A percentile compares a stretch with the other conserved stretches of the same genome.
phyloP scores from a whole-genome alignment of 1,139 yeast genomes.

The Blastobotrys persicus region DNA sequence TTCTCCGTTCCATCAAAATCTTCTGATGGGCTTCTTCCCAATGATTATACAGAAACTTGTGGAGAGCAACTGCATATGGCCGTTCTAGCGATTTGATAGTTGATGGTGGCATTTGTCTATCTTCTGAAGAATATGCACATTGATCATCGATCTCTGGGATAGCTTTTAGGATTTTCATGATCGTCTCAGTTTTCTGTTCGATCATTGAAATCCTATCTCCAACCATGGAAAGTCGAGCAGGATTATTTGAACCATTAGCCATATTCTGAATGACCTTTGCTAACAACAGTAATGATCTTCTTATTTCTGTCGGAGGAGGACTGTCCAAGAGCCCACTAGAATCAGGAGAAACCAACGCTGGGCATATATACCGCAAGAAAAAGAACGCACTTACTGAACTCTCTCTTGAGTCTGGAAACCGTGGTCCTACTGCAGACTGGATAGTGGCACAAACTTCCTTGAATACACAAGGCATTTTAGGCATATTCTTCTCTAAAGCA shows the following conservation, averaged over 20 bases:
- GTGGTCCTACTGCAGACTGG: slow-evolving; percentile 51
- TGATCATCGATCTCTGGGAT: slow-evolving; percentile 6
- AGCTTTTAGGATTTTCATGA: slow-evolving; percentile 12
- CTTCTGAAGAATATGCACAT: slow-evolving; percentile 1
- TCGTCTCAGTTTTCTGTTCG: slow-evolving; percentile 26
- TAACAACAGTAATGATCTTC: slow-evolving; percentile 66
- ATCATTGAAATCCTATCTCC: slow-evolving; percentile 36
- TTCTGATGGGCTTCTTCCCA: slow-evolving; percentile 48
- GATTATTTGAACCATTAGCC: slow-evolving; percentile 69
- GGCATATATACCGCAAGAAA: slow-evolving; percentile 76
- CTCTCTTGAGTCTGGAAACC: slow-evolving; percentile 54
- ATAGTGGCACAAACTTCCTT: slow-evolving; percentile 63
- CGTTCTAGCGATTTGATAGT: slow-evolving; percentile 15
- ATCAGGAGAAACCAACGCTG: slow-evolving; percentile 83
- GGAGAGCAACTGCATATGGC: slow-evolving; percentile 40
- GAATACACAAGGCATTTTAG: slow-evolving; percentile 59
- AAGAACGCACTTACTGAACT: slow-evolving; percentile 81
- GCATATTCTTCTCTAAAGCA: slow-evolving; percentile 52
- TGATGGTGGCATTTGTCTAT: not conserved
- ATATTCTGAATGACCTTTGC: slow-evolving; percentile 80
- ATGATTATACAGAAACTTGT: slow-evolving; percentile 61
- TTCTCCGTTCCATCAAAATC: slow-evolving; percentile 30
- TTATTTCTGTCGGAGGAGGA: slow-evolving; percentile 43
- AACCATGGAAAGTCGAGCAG: slow-evolving; percentile 49
- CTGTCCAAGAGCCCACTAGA: slow-evolving; percentile 41